A percentile compares a stretch with the other conserved stretches of the same genome.
phyloP scores from a whole-genome alignment of 768 basidiomycete genomes.

The Rhizopogon vinicolor region DNA sequence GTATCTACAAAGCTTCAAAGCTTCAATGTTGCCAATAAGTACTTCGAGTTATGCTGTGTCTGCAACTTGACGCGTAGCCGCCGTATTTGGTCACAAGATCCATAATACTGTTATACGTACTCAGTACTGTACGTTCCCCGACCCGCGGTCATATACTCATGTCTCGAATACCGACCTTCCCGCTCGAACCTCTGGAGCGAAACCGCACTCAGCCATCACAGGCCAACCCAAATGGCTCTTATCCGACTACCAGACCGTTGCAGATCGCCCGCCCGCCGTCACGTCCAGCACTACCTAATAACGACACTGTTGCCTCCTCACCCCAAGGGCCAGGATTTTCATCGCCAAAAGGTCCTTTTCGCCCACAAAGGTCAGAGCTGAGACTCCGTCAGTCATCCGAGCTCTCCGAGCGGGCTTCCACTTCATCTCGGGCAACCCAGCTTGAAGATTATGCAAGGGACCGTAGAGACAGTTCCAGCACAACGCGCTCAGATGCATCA shows the following conservation, averaged over 20 bases:
- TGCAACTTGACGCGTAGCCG: no score
- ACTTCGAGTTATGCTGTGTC: no score
- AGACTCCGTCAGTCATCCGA: conserved; percentile 51
- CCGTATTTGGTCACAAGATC: no score
- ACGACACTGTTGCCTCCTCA: conserved; percentile 31
- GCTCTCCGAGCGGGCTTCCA: conserved; percentile 46
- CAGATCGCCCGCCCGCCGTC: conserved; percentile 56
- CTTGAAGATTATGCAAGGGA: conserved; percentile 21
- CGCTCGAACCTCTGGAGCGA: conserved; percentile 38
- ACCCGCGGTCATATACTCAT: conserved; percentile 26
- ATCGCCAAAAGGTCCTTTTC: conserved; percentile 48
- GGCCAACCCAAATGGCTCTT: conserved; percentile 34
- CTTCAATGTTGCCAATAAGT: no score
- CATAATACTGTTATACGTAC: no score
- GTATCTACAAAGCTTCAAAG: no score
- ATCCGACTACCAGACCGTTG: conserved; percentile 46
- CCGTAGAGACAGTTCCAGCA: conserved; percentile 49
- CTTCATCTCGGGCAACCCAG: conserved; percentile 32
- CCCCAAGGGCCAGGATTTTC: conserved; percentile 37
- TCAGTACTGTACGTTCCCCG: background rate
- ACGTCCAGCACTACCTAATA: conserved; percentile 50
- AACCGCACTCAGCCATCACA: conserved; percentile 38
- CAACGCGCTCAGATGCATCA: conserved; percentile 42
- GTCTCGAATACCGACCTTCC: conserved; percentile 58
- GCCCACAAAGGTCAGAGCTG: conserved; percentile 66